Percentiles rank a stretch among this genome's conserved stretches.
Evolutionary conservation across 129 eudicot species (phyloP).

Genomic region (Pulicaria dysenterica): DNA sequence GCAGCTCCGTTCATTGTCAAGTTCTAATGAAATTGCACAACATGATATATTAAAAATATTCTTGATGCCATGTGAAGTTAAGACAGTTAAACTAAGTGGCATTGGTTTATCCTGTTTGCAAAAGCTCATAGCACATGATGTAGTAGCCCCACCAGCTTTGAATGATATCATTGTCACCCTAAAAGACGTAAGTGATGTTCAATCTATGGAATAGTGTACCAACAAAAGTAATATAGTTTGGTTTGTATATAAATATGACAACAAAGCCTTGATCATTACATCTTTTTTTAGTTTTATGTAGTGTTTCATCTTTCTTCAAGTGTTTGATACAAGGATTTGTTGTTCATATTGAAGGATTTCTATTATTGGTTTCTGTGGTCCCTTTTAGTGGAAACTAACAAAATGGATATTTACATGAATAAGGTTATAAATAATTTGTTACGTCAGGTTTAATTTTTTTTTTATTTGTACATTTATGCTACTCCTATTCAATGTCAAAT

Average conservation of each 20-base stretch:
- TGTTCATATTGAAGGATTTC: not conserved
- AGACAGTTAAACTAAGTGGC: slow-evolving; percentile 81
- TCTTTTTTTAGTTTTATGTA: not conserved
- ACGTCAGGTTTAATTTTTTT: not conserved
- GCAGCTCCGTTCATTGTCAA: slow-evolving; percentile 90
- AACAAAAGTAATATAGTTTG: not conserved
- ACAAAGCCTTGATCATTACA: not conserved
- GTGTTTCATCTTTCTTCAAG: not conserved
- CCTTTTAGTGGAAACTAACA: slow-evolving; percentile 20
- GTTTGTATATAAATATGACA: not conserved
- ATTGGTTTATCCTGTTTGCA: slow-evolving; percentile 95
- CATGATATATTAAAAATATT: slow-evolving; percentile 83
- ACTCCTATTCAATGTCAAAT: not conserved
- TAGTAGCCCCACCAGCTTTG: slow-evolving; percentile 83
- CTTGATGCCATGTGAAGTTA: slow-evolving; percentile 95
- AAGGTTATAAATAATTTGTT: not conserved
- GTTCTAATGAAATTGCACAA: slow-evolving; percentile 87
- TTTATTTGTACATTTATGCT: not conserved
- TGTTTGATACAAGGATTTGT: not conserved
- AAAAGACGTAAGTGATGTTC: slow-evolving; percentile 66
- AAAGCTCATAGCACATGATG: slow-evolving; percentile 94
- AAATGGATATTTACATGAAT: slow-evolving; percentile 12
- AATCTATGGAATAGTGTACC: slow-evolving; percentile 7
- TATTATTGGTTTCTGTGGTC: not conserved
- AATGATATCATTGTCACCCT: slow-evolving; percentile 83